Percentiles rank a stretch among this genome's conserved stretches.
phyloP scores from a whole-genome alignment of 495 filamentous ascomycete species.

The Tuber magnatum region DNA sequence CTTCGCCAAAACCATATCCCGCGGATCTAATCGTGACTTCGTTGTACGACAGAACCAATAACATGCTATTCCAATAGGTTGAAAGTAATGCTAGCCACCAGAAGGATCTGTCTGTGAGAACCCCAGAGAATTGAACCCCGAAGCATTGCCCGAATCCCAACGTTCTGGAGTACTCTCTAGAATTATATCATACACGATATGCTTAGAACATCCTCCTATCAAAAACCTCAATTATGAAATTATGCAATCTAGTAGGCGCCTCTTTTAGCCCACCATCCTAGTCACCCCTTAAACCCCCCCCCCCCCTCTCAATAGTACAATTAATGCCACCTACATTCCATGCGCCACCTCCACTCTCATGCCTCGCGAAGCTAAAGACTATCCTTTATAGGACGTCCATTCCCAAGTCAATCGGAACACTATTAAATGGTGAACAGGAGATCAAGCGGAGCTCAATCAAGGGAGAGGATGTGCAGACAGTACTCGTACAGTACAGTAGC shows the following conservation, averaged over 20 bases:
- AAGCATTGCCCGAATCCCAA: neutral
- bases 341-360: neutral
- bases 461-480: neutral
- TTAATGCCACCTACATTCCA: neutral
- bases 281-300: neutral
- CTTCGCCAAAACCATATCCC: neutral
- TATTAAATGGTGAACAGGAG: neutral
- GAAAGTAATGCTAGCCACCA: neutral
- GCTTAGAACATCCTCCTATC: neutral
- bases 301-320: neutral
- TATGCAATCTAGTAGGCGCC: neutral
- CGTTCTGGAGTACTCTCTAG: neutral
- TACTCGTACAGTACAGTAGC: neutral
- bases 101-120: neutral
- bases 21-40: neutral
- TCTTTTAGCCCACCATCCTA: neutral
- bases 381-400: neutral
- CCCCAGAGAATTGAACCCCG: neutral
- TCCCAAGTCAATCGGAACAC: neutral
- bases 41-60: neutral
- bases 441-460: neutral
- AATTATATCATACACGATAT: neutral
- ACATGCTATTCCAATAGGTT: neutral
- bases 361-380: neutral
- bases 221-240: neutral